Conservation (phyloP, 805 yeast species). For the Yarrowia sp. region DNA sequence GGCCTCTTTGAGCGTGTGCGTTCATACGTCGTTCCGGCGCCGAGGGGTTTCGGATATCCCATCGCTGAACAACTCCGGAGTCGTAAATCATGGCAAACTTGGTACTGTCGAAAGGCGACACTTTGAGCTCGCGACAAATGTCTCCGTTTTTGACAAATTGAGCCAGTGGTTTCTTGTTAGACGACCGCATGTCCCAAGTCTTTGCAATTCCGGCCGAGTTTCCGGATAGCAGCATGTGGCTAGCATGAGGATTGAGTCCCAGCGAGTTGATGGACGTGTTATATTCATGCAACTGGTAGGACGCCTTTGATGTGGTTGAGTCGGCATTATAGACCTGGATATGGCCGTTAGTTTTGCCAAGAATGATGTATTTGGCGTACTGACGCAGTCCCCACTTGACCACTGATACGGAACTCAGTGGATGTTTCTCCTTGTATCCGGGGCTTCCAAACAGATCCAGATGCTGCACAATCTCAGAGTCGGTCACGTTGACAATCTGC, state of each 20-base stretch:
- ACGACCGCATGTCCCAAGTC: conserved; percentile 77
- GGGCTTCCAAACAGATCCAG: conserved; percentile 28
- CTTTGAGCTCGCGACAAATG: conserved; percentile 57
- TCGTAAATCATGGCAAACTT: conserved; percentile 79
- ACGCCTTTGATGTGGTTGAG: not conserved
- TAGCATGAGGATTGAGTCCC: conserved; percentile 63
- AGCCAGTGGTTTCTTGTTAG: conserved; percentile 46
- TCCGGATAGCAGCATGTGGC: conserved; percentile 64
- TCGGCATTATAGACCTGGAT: conserved; percentile 37
- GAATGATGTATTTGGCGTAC: conserved; percentile 30
- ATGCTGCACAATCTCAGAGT: conserved; percentile 3
- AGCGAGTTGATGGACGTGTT: conserved; percentile 52
- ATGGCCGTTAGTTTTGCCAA: conserved; percentile 38
- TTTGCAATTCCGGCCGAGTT: conserved; percentile 72
- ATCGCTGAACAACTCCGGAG: conserved; percentile 79
- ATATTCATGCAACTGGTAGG: conserved; percentile 37
- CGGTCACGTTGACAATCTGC: conserved; percentile 20
- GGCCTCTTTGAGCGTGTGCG: conserved; percentile 90
- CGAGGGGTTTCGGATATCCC: conserved; percentile 73
- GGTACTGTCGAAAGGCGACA: conserved; percentile 52
- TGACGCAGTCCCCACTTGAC: conserved; percentile 37
- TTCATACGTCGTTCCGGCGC: conserved; percentile 67
- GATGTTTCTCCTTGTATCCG: conserved; percentile 31
- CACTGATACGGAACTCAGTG: conserved; percentile 35
- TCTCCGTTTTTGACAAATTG: conserved; percentile 65